phyloP scores from a whole-genome alignment of 371 early-diverging fungal species.

The Mucor indicus region DNA sequence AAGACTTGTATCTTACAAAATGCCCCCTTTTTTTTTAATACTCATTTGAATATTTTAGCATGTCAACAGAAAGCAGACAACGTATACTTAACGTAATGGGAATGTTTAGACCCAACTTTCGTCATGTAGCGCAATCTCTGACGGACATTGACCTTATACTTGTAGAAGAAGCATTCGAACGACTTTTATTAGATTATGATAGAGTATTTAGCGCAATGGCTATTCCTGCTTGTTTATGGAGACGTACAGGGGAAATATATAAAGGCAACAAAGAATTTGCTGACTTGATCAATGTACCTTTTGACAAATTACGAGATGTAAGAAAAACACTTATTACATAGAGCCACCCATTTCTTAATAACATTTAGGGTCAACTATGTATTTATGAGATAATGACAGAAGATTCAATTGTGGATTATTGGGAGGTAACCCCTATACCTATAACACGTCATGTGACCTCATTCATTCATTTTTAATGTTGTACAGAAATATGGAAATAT shows the following conservation, averaged over 20 bases:
- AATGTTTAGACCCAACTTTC: conserved; percentile 83
- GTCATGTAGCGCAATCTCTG: conserved; percentile 78
- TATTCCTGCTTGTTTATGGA: conserved; percentile 93
- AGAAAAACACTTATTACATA: neutral
- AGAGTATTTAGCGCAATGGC: conserved; percentile 91
- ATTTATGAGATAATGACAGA: conserved; percentile 91
- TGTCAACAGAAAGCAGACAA: conserved; percentile 70
- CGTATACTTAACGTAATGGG: conserved; percentile 85
- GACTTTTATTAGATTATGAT: conserved; percentile 59
- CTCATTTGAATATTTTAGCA: conserved; percentile 31
- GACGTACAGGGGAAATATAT: conserved; percentile 94
- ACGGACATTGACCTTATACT: conserved; percentile 91
- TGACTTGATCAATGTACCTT: conserved; percentile 74
- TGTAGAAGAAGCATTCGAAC: conserved; percentile 92
- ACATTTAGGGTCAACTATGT: conserved; percentile 57
- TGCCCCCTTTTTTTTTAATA: neutral
- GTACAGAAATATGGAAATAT: conserved; percentile 85
- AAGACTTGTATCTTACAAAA: conserved; percentile 3
- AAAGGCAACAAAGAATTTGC: conserved; percentile 95
- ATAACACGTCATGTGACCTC: conserved; percentile 5
- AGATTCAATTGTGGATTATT: conserved; percentile 79
- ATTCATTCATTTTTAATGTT: neutral
- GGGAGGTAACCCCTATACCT: conserved; percentile 52
- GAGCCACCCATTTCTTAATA: neutral
- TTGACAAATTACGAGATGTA: conserved; percentile 73